phyloP scores from a whole-genome alignment of 2,329 filamentous ascomycete species.

The Fusarium concolor region DNA sequence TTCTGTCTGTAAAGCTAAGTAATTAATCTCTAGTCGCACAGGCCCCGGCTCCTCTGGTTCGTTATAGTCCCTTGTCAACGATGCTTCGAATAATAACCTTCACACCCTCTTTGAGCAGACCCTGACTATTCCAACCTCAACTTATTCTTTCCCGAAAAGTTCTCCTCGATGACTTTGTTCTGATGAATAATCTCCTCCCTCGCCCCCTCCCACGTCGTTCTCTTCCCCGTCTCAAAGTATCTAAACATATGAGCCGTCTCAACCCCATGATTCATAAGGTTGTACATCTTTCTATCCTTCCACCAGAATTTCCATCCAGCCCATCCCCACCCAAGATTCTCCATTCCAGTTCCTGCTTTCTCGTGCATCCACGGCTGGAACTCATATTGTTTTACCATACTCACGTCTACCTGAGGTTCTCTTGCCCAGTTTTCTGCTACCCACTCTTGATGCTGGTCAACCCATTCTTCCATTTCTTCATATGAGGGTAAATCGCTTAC shows the following conservation, averaged over 20 bases:
- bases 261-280: slow-evolving; percentile 54
- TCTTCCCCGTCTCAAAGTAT: slow-evolving; percentile 55
- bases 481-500: not conserved
- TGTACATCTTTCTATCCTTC: slow-evolving; percentile 51
- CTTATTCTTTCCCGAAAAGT: not conserved
- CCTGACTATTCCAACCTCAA: slow-evolving; percentile 1
- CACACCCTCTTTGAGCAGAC: no score
- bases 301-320: slow-evolving; percentile 58
- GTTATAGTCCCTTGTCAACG: not conserved
- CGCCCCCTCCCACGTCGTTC: slow-evolving; percentile 55
- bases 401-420: slow-evolving; percentile 16
- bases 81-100: not conserved
- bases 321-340: slow-evolving; percentile 56
- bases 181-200: slow-evolving; percentile 42
- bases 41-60: no score
- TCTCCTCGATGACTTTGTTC: slow-evolving; percentile 16
- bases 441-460: slow-evolving; percentile 25
- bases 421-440: slow-evolving; percentile 9
- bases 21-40: no score
- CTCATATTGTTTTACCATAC: slow-evolving; percentile 48
- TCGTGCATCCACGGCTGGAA: slow-evolving; percentile 53
- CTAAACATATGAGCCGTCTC: slow-evolving; percentile 56
- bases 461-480: slow-evolving; percentile 23
- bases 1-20: no score
- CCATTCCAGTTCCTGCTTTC: slow-evolving; percentile 56